These are phyloP conservation scores for Sisymbrium irio DNA, from an alignment of 345 rosid species.

Conservation along the genomic window DNA sequence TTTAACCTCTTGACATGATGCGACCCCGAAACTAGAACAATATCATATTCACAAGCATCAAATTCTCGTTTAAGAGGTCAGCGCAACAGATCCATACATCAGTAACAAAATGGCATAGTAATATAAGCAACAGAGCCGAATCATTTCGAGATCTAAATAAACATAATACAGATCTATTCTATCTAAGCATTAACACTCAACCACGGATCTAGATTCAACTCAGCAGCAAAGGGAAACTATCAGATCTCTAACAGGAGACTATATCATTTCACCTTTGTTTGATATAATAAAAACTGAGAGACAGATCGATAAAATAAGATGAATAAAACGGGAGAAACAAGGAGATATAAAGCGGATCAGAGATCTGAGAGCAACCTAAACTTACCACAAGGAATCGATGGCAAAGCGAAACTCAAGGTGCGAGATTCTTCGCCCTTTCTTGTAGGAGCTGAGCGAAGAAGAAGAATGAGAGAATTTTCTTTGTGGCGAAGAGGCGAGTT, in stretches of 20 bases:
- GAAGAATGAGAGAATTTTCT: slow-evolving; percentile 7
- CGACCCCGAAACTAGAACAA: background rate
- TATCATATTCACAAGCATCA: background rate
- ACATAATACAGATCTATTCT: background rate
- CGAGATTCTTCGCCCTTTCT: slow-evolving; percentile 38
- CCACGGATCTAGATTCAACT: background rate
- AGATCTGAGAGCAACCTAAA: slow-evolving; percentile 27
- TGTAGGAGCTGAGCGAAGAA: slow-evolving; percentile 31
- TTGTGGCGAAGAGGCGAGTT: slow-evolving; percentile 33
- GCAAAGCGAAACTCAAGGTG: slow-evolving; percentile 24
- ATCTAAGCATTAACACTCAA: background rate
- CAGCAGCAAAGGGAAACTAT: background rate
- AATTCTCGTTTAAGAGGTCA: background rate
- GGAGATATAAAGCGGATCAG: slow-evolving; percentile 2
- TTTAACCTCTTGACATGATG: background rate
- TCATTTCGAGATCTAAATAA: background rate
- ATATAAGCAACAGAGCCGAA: background rate
- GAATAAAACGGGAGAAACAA: background rate
- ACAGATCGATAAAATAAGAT: background rate
- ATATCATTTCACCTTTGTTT: slow-evolving; percentile 13
- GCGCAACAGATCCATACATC: slow-evolving; percentile 1
- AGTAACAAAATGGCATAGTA: background rate
- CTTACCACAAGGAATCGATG: slow-evolving; percentile 27
- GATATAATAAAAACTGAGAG: background rate
- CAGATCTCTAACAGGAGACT: background rate